A percentile compares a stretch with the other conserved stretches of the same genome.
These are phyloP conservation scores for Fusarium secorum DNA, from an alignment of 2,329 filamentous ascomycete genomes.

Conservation along the genomic window DNA sequence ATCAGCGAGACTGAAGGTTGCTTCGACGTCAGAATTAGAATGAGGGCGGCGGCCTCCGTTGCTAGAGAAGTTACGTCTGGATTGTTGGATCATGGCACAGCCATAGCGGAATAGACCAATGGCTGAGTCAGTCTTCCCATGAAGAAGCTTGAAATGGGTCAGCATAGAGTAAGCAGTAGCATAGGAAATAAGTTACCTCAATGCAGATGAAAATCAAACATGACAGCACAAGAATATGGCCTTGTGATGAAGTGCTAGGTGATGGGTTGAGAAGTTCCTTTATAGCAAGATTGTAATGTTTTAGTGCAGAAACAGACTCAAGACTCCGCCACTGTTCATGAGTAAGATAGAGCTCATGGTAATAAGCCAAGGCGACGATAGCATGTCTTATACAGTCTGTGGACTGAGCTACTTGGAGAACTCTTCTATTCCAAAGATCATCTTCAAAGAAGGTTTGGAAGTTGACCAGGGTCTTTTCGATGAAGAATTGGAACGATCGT, in stretches of 20 bases:
- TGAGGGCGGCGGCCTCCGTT: accelerated
- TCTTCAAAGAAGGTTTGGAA: constrained; percentile 28
- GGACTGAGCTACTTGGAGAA: constrained; percentile 11
- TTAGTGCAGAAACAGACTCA: neutral
- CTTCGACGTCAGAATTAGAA: neutral
- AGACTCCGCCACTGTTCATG: neutral
- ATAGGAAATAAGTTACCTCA: neutral
- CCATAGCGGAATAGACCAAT: constrained; percentile 25
- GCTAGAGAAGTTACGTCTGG: neutral
- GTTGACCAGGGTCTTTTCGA: constrained; percentile 15
- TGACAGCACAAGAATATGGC: constrained; percentile 8
- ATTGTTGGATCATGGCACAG: constrained; percentile 25
- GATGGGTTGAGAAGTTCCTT: neutral
- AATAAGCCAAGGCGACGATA: constrained; percentile 4
- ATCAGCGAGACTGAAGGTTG: neutral
- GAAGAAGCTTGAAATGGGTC: neutral
- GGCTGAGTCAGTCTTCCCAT: constrained; percentile 21
- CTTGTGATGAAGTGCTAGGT: neutral
- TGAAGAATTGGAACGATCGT: constrained; percentile 15
- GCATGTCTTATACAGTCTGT: constrained; percentile 10
- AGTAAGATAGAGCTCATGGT: constrained; percentile 6
- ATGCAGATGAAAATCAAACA: constrained; percentile 30
- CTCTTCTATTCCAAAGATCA: constrained; percentile 8
- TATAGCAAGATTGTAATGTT: constrained; percentile 24
- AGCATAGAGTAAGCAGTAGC: neutral